Evolutionary conservation across 495 filamentous ascomycete species (phyloP).

Genomic region (Sordaria brevicollis): DNA sequence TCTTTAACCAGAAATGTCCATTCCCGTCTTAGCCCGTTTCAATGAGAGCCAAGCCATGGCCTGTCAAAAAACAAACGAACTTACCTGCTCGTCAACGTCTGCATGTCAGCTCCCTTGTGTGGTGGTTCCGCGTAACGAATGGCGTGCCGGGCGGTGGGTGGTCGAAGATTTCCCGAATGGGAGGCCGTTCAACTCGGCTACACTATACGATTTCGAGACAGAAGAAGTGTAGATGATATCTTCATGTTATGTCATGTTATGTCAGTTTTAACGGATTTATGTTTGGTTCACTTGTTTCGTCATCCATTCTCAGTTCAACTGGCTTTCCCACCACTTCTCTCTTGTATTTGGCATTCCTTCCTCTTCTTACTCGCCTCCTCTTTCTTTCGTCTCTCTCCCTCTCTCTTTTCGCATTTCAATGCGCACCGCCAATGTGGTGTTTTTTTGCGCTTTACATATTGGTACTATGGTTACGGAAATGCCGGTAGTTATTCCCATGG

Average conservation of each 20-base stretch:
- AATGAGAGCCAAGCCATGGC: neutral
- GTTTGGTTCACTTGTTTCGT: neutral
- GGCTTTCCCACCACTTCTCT: neutral
- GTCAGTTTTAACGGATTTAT: too few relatives aligned
- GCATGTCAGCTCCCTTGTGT: neutral
- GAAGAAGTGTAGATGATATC: neutral
- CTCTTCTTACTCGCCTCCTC: neutral
- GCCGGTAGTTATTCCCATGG: neutral
- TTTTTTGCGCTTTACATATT: too few relatives aligned
- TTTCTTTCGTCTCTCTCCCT: neutral
- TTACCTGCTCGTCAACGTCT: neutral
- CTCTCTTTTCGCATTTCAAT: neutral
- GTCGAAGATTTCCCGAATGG: neutral
- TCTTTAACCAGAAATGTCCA: too few relatives aligned
- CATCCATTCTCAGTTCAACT: neutral
- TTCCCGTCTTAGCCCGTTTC: slow-evolving; percentile 1
- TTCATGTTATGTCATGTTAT: neutral
- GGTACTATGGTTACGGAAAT: neutral
- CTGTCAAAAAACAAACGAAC: too few relatives aligned
- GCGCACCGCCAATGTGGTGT: neutral
- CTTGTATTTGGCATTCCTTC: neutral
- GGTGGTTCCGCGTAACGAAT: neutral
- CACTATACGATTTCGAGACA: neutral
- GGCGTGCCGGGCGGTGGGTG: neutral
- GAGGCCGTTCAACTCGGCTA: neutral